Conservation (phyloP, 1,139 yeast genomes). For the Saccharomycopsis hybrid region DNA sequence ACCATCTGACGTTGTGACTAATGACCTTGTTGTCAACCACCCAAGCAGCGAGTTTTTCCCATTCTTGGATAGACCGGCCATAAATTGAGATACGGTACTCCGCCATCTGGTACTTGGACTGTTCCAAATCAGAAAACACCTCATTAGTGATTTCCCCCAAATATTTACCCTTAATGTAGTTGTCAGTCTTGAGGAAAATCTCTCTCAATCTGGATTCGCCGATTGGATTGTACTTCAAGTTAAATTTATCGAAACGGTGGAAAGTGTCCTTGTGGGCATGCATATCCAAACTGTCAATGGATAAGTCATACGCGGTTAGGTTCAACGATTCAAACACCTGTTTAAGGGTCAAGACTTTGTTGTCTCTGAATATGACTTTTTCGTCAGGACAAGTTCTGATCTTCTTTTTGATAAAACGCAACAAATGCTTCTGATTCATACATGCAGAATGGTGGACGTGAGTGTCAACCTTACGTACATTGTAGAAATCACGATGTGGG, state of each 20-base stretch:
- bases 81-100: conserved; percentile 93
- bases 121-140: conserved; percentile 88
- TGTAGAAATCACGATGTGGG: conserved; percentile 96
- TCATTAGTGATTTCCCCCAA: conserved; percentile 94
- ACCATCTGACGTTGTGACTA: conserved; percentile 95
- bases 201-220: conserved; percentile 97
- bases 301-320: conserved; percentile 85
- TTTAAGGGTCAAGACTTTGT: conserved; percentile 74
- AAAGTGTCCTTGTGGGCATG: conserved; percentile 98
- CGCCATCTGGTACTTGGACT: conserved; percentile 93
- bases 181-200: conserved; percentile 91
- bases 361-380: conserved; percentile 90
- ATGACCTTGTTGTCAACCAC: conserved; percentile 85
- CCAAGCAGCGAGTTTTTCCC: conserved; percentile 97
- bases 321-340: conserved; percentile 89
- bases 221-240: conserved; percentile 93
- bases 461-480: conserved; percentile 96
- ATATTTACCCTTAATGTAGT: conserved; percentile 80
- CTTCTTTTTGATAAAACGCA: conserved; percentile 91
- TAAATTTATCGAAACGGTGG: conserved; percentile 96
- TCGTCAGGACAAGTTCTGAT: conserved; percentile 76
- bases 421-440: conserved; percentile 95
- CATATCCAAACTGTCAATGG: conserved; percentile 97
- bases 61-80: conserved; percentile 83
- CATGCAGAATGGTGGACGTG: conserved; percentile 99